Conservation (phyloP, 2,329 filamentous ascomycete genomes). For the Alternaria dauci region DNA sequence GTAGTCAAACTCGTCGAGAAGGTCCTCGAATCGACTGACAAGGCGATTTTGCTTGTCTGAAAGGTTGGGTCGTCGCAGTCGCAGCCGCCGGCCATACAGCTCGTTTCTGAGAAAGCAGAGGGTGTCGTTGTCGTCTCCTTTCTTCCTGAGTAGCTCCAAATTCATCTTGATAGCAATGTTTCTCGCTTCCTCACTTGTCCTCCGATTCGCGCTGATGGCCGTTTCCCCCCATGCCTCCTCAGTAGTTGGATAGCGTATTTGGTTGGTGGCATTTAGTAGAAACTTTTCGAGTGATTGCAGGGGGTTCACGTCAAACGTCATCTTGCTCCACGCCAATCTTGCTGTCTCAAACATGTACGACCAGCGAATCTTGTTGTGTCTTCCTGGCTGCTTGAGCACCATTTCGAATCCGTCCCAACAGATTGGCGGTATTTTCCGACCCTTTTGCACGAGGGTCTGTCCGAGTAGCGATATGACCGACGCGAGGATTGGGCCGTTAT, state of each 20-base stretch:
- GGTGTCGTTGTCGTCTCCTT: neutral
- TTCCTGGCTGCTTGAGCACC: neutral
- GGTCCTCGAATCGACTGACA: neutral
- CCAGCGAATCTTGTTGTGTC: constrained; percentile 14
- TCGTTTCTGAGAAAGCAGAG: constrained; percentile 6
- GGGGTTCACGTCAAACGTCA: constrained; percentile 17
- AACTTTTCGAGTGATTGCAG: constrained; percentile 4
- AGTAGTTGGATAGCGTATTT: neutral
- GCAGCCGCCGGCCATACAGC: neutral
- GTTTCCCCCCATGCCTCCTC: neutral
- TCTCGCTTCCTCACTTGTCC: neutral
- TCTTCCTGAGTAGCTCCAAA: neutral
- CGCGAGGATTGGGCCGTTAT: constrained; percentile 28
- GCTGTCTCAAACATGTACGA: constrained; percentile 33
- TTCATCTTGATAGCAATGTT: constrained; percentile 9
- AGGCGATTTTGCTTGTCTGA: constrained; percentile 3
- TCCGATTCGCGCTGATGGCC: neutral
- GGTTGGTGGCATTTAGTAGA: neutral
- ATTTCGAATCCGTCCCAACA: neutral
- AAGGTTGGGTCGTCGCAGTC: neutral
- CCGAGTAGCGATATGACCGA: constrained; percentile 11
- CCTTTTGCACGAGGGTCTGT: neutral
- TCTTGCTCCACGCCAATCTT: constrained; percentile 25
- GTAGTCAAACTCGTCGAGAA: neutral
- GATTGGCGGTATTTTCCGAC: neutral